A percentile compares a stretch with the other conserved stretches of the same genome.
These are phyloP conservation scores for Corchorus olitorius DNA, from an alignment of 345 rosid genomes.

Conservation along the genomic window DNA sequence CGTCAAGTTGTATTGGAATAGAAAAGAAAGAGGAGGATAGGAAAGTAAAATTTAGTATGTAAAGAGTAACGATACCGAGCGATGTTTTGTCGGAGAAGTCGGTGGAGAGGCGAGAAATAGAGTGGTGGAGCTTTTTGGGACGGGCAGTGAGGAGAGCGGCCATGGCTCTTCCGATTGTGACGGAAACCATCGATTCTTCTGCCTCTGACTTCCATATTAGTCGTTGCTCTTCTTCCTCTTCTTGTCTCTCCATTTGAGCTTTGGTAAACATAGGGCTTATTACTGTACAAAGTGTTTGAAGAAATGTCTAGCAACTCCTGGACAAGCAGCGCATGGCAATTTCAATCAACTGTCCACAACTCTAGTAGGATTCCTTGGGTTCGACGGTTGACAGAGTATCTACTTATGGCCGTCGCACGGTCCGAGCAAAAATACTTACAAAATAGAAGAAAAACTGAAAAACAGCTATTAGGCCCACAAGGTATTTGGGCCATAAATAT, in stretches of 20 bases:
- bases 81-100: constrained; percentile 41
- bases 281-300: too few relatives aligned
- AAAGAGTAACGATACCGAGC: constrained; percentile 35
- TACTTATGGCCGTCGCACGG: too few relatives aligned
- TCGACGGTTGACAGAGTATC: too few relatives aligned
- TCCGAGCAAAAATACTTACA: too few relatives aligned
- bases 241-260: constrained; percentile 30
- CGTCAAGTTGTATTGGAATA: not conserved
- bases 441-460: too few relatives aligned
- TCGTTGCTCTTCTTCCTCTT: constrained; percentile 34
- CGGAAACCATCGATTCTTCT: constrained; percentile 60
- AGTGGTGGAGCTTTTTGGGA: constrained; percentile 63
- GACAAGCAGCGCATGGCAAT: too few relatives aligned
- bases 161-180: constrained; percentile 67
- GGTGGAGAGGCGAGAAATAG: constrained; percentile 50
- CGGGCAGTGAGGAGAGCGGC: constrained; percentile 60
- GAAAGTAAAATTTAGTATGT: not conserved
- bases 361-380: too few relatives aligned
- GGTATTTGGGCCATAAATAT: too few relatives aligned
- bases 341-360: too few relatives aligned
- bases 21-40: not conserved
- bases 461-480: too few relatives aligned
- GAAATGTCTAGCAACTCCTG: too few relatives aligned
- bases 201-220: constrained; percentile 49
- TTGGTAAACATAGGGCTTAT: not conserved